These are phyloP conservation scores for Micractinium sp. DNA, from an alignment of 139 green algal genomes.

Conservation along the genomic window DNA sequence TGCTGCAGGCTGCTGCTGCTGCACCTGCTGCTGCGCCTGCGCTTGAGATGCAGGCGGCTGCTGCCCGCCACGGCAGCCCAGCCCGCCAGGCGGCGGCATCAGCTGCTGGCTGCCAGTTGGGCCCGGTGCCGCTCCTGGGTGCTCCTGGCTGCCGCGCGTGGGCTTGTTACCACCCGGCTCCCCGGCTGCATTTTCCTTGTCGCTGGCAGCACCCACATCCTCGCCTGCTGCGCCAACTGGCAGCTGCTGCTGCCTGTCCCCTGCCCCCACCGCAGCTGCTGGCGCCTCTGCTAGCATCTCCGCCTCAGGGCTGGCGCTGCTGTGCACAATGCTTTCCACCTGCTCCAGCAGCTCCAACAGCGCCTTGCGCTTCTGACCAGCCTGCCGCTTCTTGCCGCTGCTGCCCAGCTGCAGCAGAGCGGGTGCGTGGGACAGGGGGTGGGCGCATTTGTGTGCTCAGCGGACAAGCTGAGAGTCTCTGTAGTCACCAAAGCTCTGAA, in stretches of 20 bases:
- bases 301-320: background rate
- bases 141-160: background rate
- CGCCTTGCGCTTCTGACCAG: conserved; percentile 23
- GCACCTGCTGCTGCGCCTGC: conserved; percentile 1
- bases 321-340: conserved; percentile 24
- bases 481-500: no score
- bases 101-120: conserved; percentile 34
- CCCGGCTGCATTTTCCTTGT: conserved; percentile 1
- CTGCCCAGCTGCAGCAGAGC: conserved; percentile 2
- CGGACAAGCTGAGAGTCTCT: no score
- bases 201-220: background rate
- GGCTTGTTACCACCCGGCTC: background rate
- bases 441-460: background rate
- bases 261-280: background rate
- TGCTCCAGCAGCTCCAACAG: conserved; percentile 47
- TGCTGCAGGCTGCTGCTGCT: background rate
- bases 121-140: background rate
- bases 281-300: background rate
- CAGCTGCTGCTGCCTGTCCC: no score
- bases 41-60: background rate
- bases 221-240: background rate
- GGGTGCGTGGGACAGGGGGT: background rate
- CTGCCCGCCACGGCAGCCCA: background rate
- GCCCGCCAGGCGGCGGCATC: conserved; percentile 16
- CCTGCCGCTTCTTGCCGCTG: conserved; percentile 26